Percentiles rank a stretch among this genome's conserved stretches.
These are phyloP conservation scores for Chlamydomonas schloesseri DNA, from an alignment of 139 green algal species.

Conservation along the genomic window DNA sequence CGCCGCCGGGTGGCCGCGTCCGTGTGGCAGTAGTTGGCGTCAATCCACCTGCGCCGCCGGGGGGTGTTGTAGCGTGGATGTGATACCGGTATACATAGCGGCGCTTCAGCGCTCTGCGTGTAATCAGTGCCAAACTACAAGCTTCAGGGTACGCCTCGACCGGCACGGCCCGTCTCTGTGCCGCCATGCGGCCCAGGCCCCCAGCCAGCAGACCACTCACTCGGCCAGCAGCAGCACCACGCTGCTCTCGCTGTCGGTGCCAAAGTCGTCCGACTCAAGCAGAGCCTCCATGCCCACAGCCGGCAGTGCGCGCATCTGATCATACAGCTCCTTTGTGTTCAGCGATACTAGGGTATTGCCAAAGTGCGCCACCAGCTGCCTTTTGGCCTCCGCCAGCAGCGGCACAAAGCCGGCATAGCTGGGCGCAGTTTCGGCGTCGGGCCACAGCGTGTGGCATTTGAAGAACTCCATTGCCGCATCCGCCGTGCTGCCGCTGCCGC, in stretches of 20 bases:
- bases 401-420: background rate
- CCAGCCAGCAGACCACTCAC: background rate
- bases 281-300: conserved; percentile 13
- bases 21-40: background rate
- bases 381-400: background rate
- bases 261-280: conserved; percentile 5
- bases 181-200: no score
- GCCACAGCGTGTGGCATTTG: background rate
- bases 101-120: no score
- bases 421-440: background rate
- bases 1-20: background rate
- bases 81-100: no score
- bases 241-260: conserved; percentile 21
- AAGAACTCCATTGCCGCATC: background rate
- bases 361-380: background rate
- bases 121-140: no score
- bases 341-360: background rate
- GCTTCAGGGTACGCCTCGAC: no score
- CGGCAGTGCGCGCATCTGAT: background rate
- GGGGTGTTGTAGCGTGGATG: no score
- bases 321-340: background rate
- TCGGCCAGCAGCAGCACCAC: conserved; percentile 3
- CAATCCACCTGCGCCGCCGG: background rate
- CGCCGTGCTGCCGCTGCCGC: no score
- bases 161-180: no score